phyloP scores from a whole-genome alignment of 495 filamentous ascomycete genomes.

The Jackrogersella minutella region DNA sequence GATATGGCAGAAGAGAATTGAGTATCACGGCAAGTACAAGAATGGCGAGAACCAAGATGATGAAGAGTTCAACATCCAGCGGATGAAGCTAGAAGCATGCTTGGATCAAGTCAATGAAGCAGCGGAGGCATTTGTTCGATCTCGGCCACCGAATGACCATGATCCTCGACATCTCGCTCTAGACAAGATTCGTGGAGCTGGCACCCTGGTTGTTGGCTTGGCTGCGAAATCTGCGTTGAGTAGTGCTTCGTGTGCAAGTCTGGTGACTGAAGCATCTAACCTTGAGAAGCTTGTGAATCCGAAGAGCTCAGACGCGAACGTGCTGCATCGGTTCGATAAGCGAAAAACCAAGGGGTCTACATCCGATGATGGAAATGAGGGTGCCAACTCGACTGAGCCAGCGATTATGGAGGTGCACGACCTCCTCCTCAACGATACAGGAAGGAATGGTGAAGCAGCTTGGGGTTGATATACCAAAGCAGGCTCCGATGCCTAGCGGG shows the following conservation, averaged over 20 bases:
- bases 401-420: background rate
- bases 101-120: slow-evolving; percentile 37
- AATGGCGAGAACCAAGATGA: slow-evolving; percentile 28
- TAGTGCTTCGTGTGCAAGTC: slow-evolving; percentile 35
- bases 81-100: slow-evolving; percentile 39
- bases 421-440: background rate
- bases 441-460: background rate
- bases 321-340: slow-evolving; percentile 33
- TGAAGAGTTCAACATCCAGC: slow-evolving; percentile 37
- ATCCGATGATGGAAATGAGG: background rate
- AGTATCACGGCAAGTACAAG: slow-evolving; percentile 26
- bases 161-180: slow-evolving; percentile 36
- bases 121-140: slow-evolving; percentile 19
- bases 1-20: slow-evolving; percentile 46
- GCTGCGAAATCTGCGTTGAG: slow-evolving; percentile 28
- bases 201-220: slow-evolving; percentile 21
- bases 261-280: slow-evolving; percentile 36
- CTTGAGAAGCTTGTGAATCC: slow-evolving; percentile 41
- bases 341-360: slow-evolving; percentile 2
- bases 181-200: slow-evolving; percentile 30
- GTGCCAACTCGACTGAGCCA: background rate
- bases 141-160: slow-evolving; percentile 15
- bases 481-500: background rate
- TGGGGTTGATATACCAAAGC: background rate
- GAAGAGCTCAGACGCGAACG: slow-evolving; percentile 16